phyloP scores from a whole-genome alignment of 345 rosid genomes.

The Hibiscus syriacus region DNA sequence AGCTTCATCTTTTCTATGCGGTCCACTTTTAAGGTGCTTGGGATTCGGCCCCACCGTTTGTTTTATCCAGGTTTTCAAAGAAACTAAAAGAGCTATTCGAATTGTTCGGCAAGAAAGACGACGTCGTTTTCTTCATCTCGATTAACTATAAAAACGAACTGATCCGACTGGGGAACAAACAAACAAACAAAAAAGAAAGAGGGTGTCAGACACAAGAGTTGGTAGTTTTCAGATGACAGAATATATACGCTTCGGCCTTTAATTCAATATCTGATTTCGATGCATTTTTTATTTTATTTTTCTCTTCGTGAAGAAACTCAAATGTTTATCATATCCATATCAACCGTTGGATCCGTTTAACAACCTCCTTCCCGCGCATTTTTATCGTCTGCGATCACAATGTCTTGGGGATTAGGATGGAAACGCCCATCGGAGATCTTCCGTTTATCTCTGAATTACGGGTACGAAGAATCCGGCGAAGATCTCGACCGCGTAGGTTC shows the following conservation, averaged over 20 bases:
- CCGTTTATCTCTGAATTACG: slow-evolving; percentile 67
- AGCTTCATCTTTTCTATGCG: too few relatives aligned
- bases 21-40: too few relatives aligned
- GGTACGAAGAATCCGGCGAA: slow-evolving; percentile 53
- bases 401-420: slow-evolving; percentile 99
- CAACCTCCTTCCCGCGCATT: background rate
- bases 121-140: background rate
- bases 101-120: too few relatives aligned
- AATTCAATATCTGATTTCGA: too few relatives aligned
- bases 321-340: background rate
- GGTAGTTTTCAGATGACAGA: background rate
- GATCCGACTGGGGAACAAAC: background rate
- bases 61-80: too few relatives aligned
- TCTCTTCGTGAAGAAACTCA: background rate
- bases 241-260: too few relatives aligned
- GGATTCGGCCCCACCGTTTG: too few relatives aligned
- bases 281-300: background rate
- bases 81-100: too few relatives aligned
- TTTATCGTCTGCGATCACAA: slow-evolving; percentile 18
- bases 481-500: slow-evolving; percentile 40
- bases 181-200: background rate
- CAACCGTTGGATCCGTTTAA: slow-evolving; percentile 23
- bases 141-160: background rate
- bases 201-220: background rate
- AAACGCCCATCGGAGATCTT: slow-evolving; percentile 78